Conservation (phyloP, 1,139 yeast genomes). For the Sugiyamaella xylanicola region DNA sequence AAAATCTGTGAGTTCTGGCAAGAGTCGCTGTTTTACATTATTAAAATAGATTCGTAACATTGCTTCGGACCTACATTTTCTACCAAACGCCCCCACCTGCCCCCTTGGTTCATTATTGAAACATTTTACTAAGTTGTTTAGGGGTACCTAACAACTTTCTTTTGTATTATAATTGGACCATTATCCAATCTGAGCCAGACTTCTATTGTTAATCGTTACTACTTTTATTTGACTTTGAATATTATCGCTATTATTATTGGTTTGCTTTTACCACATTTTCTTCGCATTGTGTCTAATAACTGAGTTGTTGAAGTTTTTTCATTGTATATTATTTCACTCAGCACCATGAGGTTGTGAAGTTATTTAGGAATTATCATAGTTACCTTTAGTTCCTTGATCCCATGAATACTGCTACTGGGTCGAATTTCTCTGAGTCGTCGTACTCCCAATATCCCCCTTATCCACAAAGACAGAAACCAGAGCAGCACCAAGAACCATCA, state of each 20-base stretch:
- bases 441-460: conserved; percentile 20
- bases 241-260: background rate
- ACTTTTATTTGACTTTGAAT: background rate
- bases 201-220: background rate
- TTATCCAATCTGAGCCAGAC: background rate
- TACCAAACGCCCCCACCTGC: background rate
- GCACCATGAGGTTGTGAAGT: conserved; percentile 7
- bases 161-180: conserved; percentile 6
- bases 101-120: background rate
- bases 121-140: background rate
- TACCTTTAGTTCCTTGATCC: conserved; percentile 5
- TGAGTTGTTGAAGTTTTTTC: background rate
- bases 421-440: conserved; percentile 22
- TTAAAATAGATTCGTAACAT: conserved; percentile 6
- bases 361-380: background rate
- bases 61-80: conserved; percentile 3
- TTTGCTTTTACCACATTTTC: background rate
- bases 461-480: conserved; percentile 14
- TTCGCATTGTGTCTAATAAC: background rate
- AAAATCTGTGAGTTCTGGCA: background rate
- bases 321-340: conserved; percentile 13
- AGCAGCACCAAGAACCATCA: conserved; percentile 8
- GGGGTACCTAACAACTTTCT: background rate
- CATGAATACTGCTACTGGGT: conserved; percentile 20
- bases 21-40: background rate